Base-by-base conservation (phyloP, 768 basidiomycete genomes). In the Solioccasus polychromus region DNA sequence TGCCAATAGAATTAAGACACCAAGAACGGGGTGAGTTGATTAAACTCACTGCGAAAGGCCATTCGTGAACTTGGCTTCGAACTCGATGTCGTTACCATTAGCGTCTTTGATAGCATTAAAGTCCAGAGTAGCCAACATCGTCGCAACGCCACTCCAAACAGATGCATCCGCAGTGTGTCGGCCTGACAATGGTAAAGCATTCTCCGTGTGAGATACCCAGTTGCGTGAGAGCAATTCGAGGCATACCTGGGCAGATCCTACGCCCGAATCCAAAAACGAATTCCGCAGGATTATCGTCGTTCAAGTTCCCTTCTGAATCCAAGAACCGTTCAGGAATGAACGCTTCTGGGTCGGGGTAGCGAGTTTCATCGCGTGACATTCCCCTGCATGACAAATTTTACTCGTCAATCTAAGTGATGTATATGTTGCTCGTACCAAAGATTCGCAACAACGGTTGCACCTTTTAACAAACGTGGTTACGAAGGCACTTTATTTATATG, bases 251-350 rank as follows among this genome's bases (percentile, higher is more conserved):
- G 36, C 48, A 50, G 24, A 11, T 6, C 12, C 48, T 35, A 24
- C 51, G 19, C 5, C 51, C 51, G n/a, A 52, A 45, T 23, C 48
- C 51, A 26, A 51, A 51, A 9, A 48, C 6, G 5, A 48, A 12
- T 1, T 48, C 42, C 1, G 31, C 23, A 2, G 50, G 47, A 20
- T 51, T 9, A 15, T 48, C 39, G 5, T 44, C 22, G 4, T 11
- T 44, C 50, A 50, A 35, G 3, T 10, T 14, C 4, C 45, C 45
- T 8, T 35, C 24, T 2, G 34, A 8, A 18, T 50, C 45, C 23
- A 56, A 18, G 17, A 51, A 56, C 7, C 54, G 39, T 17, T 56
- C 54, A 1, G 54, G 54, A 17, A 25, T 28, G 37, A 56, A 56
- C 10, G 10, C 10, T 22, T 46, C 45, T 12, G 52, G 25, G 10